phyloP scores from a whole-genome alignment of 805 yeast species.

The Starmerella gropengiesseri region DNA sequence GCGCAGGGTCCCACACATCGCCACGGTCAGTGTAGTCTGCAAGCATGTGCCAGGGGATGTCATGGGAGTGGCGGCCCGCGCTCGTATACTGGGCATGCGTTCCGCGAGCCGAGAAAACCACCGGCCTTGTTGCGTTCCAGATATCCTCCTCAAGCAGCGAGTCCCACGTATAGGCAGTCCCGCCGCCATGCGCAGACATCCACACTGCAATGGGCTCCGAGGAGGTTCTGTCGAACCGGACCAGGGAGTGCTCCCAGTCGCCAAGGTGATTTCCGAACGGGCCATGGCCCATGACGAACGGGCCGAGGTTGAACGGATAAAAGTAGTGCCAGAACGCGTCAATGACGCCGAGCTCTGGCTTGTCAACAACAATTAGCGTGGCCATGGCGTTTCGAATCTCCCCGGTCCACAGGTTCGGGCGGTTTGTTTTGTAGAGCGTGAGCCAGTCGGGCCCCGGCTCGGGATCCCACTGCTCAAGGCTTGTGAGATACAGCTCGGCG shows the following conservation, averaged over 20 bases:
- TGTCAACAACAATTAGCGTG: conserved; percentile 70
- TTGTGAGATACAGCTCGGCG: conserved; percentile 44
- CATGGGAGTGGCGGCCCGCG: conserved; percentile 95
- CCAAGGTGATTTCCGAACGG: conserved; percentile 97
- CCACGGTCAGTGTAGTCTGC: conserved; percentile 94
- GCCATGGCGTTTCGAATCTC: conserved; percentile 69
- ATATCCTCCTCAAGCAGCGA: conserved; percentile 43
- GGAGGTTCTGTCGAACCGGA: conserved; percentile 51
- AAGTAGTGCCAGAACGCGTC: conserved; percentile 96
- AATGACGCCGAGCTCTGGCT: conserved; percentile 65
- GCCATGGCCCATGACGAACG: conserved; percentile 94
- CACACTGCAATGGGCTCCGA: conserved; percentile 77
- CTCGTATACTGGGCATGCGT: conserved; percentile 95
- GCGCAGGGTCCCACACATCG: conserved; percentile 85
- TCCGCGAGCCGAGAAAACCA: conserved; percentile 84
- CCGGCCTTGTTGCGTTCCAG: conserved; percentile 42
- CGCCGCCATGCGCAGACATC: conserved; percentile 99
- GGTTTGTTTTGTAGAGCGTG: conserved; percentile 50
- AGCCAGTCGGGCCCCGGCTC: conserved; percentile 59
- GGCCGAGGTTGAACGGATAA: conserved; percentile 88
- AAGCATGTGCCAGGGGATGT: conserved; percentile 80
- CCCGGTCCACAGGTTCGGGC: conserved; percentile 64
- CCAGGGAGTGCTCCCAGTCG: conserved; percentile 94
- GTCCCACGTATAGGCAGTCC: conserved; percentile 73
- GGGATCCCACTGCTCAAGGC: conserved; percentile 55